phyloP scores from a whole-genome alignment of 345 rosid genomes.

The Eucalyptus erythrocorys region DNA sequence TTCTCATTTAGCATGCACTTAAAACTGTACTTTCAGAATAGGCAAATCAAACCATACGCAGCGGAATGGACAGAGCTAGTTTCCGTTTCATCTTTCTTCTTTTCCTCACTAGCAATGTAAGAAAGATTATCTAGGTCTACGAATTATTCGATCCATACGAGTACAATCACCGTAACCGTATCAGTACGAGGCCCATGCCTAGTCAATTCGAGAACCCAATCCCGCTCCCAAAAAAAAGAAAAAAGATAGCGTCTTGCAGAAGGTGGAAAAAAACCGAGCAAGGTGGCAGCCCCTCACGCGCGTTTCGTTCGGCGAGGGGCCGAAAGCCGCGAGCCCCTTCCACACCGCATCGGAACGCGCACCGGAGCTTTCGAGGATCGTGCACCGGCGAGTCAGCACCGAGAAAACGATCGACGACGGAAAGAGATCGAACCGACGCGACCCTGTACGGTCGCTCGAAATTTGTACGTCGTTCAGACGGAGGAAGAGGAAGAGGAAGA shows the following conservation, averaged over 20 bases:
- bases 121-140: not conserved
- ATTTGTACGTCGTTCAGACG: too few species aligned
- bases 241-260: not conserved
- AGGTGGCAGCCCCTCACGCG: not conserved
- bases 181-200: not conserved
- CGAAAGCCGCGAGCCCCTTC: not conserved
- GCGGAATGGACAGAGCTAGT: not conserved
- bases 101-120: not conserved
- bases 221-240: accelerated
- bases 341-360: not conserved
- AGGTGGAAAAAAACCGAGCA: not conserved
- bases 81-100: not conserved
- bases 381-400: not conserved
- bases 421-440: not conserved
- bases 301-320: not conserved
- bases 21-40: not conserved
- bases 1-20: not conserved
- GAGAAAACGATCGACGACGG: accelerated
- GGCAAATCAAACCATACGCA: not conserved
- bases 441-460: not conserved
- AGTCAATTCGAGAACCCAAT: not conserved
- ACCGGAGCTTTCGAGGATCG: not conserved
- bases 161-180: not conserved
- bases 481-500: not conserved
- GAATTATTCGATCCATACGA: not conserved